Conservation (phyloP, 768 basidiomycete genomes). For the Lactifluus rugatus region DNA sequence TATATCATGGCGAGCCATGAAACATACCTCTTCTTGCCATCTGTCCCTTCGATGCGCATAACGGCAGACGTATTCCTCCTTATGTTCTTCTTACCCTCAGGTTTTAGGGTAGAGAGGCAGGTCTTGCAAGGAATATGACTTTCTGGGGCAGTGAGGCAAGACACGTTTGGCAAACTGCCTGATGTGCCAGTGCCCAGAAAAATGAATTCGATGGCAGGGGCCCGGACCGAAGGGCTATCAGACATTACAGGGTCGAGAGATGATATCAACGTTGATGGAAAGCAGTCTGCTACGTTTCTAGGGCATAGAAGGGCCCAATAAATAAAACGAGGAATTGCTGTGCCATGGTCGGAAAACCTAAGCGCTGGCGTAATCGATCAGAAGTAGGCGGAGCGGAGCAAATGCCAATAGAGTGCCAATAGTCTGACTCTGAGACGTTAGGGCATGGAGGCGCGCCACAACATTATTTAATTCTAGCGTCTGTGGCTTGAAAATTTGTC, state of each 20-base stretch:
- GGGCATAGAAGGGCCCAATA: not conserved
- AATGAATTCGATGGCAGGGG: constrained; percentile 46
- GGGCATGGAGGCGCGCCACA: not conserved
- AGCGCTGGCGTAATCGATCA: not conserved
- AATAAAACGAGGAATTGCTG: not conserved
- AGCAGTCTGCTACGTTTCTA: not conserved
- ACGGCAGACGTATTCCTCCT: constrained; percentile 76
- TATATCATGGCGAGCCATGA: not conserved
- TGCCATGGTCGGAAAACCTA: not conserved
- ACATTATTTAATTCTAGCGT: not conserved
- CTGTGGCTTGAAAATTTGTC: not conserved
- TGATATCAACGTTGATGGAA: not conserved
- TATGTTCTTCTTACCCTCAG: constrained; percentile 73
- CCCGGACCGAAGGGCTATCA: not conserved
- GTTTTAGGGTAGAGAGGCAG: constrained; percentile 55
- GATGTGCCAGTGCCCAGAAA: constrained; percentile 83
- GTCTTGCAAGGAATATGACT: constrained; percentile 45
- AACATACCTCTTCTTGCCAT: constrained; percentile 43
- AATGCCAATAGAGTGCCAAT: too few species aligned
- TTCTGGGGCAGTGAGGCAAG: constrained; percentile 66
- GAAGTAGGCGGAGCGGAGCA: not conserved
- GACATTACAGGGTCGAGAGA: not conserved
- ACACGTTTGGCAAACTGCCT: constrained; percentile 54
- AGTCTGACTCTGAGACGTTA: too few species aligned
- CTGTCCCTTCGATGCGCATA: constrained; percentile 37